Evolutionary conservation across 2,329 filamentous ascomycete species (phyloP).

Genomic region (Fusarium acutatum): DNA sequence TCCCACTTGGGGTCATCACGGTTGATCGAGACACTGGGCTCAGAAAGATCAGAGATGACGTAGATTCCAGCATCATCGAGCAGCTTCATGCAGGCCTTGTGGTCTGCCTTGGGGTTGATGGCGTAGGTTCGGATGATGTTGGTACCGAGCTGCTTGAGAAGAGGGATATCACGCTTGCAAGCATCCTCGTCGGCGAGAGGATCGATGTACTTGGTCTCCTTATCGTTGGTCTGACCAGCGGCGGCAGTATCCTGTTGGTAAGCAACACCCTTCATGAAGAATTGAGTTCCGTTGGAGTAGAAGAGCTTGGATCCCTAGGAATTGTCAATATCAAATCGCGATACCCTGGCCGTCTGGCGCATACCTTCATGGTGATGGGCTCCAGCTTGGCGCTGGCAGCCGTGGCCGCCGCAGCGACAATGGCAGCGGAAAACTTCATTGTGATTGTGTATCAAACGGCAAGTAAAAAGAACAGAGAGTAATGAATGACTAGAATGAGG

Average conservation of each 20-base stretch:
- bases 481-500: conserved; percentile 33
- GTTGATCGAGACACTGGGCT: conserved; percentile 86
- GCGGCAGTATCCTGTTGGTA: conserved; percentile 85
- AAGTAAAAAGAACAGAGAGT: conserved; percentile 23
- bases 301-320: conserved; percentile 83
- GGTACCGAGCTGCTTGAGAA: conserved; percentile 79
- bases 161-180: conserved; percentile 88
- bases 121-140: conserved; percentile 97
- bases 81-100: conserved; percentile 84
- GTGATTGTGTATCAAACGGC: conserved; percentile 32
- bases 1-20: conserved; percentile 83
- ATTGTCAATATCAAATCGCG: background rate
- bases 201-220: conserved; percentile 73
- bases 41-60: conserved; percentile 88
- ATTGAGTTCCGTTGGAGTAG: conserved; percentile 74
- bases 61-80: conserved; percentile 91
- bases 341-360: background rate
- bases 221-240: conserved; percentile 58
- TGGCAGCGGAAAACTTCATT: conserved; percentile 49
- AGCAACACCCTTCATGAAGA: conserved; percentile 90
- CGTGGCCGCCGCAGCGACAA: conserved; percentile 54
- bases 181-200: conserved; percentile 76
- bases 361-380: conserved; percentile 75
- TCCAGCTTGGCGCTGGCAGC: conserved; percentile 55
- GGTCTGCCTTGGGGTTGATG: conserved; percentile 80